These are phyloP conservation scores for Syncephalis fuscata DNA, from an alignment of 371 early-diverging fungal species.

Conservation along the genomic window DNA sequence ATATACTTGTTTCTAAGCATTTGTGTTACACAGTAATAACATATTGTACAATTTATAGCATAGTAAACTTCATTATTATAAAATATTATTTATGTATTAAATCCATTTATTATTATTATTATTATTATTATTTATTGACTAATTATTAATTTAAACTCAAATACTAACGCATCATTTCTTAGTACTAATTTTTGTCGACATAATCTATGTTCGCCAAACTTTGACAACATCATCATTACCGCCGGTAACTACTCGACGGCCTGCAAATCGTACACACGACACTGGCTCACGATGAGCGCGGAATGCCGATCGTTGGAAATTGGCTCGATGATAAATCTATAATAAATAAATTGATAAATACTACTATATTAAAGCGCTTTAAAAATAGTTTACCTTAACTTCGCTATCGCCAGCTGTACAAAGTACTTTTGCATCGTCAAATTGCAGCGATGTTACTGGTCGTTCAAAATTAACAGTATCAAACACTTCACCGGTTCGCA, in stretches of 20 bases:
- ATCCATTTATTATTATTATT: too few relatives aligned
- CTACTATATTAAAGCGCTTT: not conserved
- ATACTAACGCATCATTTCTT: too few relatives aligned
- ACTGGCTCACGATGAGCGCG: constrained; percentile 26
- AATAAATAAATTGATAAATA: not conserved
- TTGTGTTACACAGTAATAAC: too few relatives aligned
- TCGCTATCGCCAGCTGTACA: constrained; percentile 22
- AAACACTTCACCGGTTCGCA: constrained; percentile 48
- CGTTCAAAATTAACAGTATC: constrained; percentile 34
- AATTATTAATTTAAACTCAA: too few relatives aligned
- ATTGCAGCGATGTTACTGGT: constrained; percentile 37
- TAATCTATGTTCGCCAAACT: constrained; percentile 17
- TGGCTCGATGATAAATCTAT: constrained; percentile 38
- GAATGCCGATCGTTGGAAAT: constrained; percentile 32
- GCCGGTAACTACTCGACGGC: constrained; percentile 29
- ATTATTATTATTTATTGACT: too few relatives aligned
- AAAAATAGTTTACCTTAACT: constrained; percentile 24
- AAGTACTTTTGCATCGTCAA: constrained; percentile 31
- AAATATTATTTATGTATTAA: too few relatives aligned
- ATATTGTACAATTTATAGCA: too few relatives aligned
- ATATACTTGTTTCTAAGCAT: too few relatives aligned
- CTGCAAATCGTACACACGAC: constrained; percentile 25
- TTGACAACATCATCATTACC: constrained; percentile 35
- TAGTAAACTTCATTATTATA: too few relatives aligned
- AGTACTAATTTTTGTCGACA: too few relatives aligned